Base-by-base conservation (phyloP, 495 filamentous ascomycete species). In the Aspergillus ostianus region DNA sequence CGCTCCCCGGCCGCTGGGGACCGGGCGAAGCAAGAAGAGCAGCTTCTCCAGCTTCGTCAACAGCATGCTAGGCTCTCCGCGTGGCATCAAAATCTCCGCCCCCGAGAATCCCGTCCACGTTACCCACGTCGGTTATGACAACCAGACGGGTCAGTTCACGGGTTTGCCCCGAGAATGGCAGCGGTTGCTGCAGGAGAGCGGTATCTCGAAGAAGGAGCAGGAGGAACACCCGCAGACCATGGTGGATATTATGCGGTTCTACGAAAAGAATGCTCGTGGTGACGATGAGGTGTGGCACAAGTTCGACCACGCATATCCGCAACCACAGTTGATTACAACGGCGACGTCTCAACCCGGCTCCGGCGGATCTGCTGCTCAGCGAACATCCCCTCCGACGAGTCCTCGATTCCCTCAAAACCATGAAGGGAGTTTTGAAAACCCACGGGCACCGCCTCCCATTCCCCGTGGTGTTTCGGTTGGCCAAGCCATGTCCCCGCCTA, bases 141-240 rank as follows among this genome's bases (percentile, higher is more conserved):
- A 95, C 76, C 84, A 91, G 64, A 98, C 94, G 4, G 94, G 94
- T 57, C 90, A 97, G 73, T 98, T 97, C 72, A 98, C 94, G 41
- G 94, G 94, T 61, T 79, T 98, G 36, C 94, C 94, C 2, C 96
- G 95, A 72, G 94, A 98, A 81, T 98, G 94, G 94, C 94, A 98
- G 75, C 86, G 90, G 46, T 82, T 96, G 68, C 84, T 98, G 63
- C 90, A 94, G 76, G 92, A 97, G 71, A 97, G 89, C 74, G 94
- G 94, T 57, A 98, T 98, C 65, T 90, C 93, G 5, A 91, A 96
- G 77, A 92, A 91, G 74, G 94, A 97, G 67, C 92, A 95, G 74
- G 88, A 96, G 72, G 87, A 95, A 73, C 91, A 98, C 67, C 94
- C 94, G 0, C 91, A 98, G 70, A 90, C 92, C 51, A 90, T 97